Conservation (phyloP, 2,329 filamentous ascomycete genomes). For the Fusarium begoniae region DNA sequence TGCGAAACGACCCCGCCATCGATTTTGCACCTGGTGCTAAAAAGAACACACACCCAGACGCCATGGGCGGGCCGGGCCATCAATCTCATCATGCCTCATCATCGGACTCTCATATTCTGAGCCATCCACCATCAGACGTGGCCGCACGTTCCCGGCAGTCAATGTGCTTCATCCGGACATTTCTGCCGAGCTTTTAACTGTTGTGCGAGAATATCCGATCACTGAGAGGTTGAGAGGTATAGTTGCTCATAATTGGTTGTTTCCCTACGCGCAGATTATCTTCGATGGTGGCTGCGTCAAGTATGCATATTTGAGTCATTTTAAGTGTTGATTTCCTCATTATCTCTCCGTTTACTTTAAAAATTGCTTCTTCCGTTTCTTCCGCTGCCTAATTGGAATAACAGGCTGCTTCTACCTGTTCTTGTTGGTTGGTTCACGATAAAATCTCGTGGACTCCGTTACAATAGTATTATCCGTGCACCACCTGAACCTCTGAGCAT, state of each 20-base stretch:
- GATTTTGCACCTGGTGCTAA: background rate
- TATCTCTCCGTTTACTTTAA: background rate
- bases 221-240: background rate
- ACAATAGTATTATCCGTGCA: background rate
- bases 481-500: background rate
- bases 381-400: slow-evolving; percentile 14
- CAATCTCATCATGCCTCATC: slow-evolving; percentile 14
- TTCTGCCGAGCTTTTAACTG: background rate
- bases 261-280: slow-evolving; percentile 22
- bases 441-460: background rate
- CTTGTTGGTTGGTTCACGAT: background rate
- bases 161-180: background rate
- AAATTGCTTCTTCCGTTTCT: slow-evolving; percentile 1
- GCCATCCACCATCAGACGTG: slow-evolving; percentile 40
- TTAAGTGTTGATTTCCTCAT: slow-evolving; percentile 10
- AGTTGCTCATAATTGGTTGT: background rate
- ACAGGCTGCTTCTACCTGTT: background rate
- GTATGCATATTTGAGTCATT: slow-evolving; percentile 35
- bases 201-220: slow-evolving; percentile 7
- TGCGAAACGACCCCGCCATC: slow-evolving; percentile 27
- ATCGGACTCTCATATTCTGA: slow-evolving; percentile 12
- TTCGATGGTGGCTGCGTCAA: slow-evolving; percentile 36
- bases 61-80: slow-evolving; percentile 32
- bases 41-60: background rate
- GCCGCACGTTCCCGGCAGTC: slow-evolving; percentile 27